Base-by-base conservation (phyloP, 2,329 filamentous ascomycete species). In the Colletotrichum cereale region DNA sequence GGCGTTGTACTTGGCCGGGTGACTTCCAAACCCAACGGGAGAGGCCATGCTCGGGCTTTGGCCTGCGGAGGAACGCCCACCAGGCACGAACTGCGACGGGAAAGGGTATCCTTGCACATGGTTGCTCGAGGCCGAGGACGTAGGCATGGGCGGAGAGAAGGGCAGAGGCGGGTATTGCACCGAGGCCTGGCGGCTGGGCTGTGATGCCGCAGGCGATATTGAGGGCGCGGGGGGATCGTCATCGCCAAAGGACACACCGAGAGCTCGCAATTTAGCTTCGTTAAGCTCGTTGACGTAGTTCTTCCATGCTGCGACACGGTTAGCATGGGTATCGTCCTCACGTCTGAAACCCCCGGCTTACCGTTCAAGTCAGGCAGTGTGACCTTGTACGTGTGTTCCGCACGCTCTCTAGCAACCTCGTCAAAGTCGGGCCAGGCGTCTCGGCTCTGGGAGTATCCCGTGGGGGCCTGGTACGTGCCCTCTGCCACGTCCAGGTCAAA, bases 221-320 rank as follows among this genome's bases (percentile, higher is more conserved):
- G 90, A 89, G 52, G 86, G 83, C 5, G 88, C 84, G 72, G 88
- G 83, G 14, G 90, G 89, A 62, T 96, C 93, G 7, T 94, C 92
- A 60, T 92, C 90, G 44, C 91, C 93, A 72, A 93, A 87, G 24
- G 90, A 95, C 16, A 98, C 96, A 74, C 96, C 96, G 66, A 99
- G 87, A 62, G 96, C 95, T 73, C 95, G 91, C 63, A 99, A 86
- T 83, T 98, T 99, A 72, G 96, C 94, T 83, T 99, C 96, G 75
- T 93, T 91, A 44, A 98, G 85, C 75, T 92, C 91, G 66, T 92
- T 89, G 70, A 95, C 92, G 80, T 98, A 97, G 34, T 90, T 86
- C 77, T 94, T 92, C 88, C 88, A 90, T 1, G 87, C 86, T 86
- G 67, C n/a, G 61, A 50, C 2, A 60, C 34, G 36, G 48, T 77